Evolutionary conservation across 768 basidiomycete genomes (phyloP), one percentile per base, ranked within the genome.

Genomic region (Suillus occidentalis): DNA sequence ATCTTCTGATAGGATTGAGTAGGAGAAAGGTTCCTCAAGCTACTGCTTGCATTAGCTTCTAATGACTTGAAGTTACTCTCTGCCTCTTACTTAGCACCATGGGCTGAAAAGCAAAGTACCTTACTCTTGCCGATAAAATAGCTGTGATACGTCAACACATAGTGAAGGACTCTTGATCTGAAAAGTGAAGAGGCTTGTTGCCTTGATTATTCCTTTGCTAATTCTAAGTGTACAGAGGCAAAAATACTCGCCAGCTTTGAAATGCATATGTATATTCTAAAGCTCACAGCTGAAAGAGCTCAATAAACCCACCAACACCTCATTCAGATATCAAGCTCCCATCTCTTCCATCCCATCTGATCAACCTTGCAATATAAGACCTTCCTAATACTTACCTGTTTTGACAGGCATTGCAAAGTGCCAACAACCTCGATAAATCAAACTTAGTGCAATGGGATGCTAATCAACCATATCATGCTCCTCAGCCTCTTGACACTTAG

Each of bases 351-450:
- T 25, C 47, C 6, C 0, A 49, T 49, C 22, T 47, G 20, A 47
- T 61, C 43, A 61, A 36, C 25, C 60, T 61, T 6, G 28, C 60
- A 28, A 61, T 6, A 25, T 3, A n/a, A 16, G 37, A 42, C 49
- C 63, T 64, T 43, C 57, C 58, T 14, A 37, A 64, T 47, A 45
- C 39, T 13, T 58, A 58, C 42, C 63, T 60, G 6, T 64, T 60
- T 22, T 31, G 36, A 37, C 18, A 64, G 37, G 57, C 58, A 25
- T 59, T 22, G 28, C 42, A 60, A 22, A 60, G 63, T 14, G 42
- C 60, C 16, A 43, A 64, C 43, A 39, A 40, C 28, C 34, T 64
- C 7, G 43, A 64, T 2, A 36, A 64, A 61, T 64, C 45, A 10
- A n/a, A 61, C 13, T 31, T 61, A 4, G 12, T 8, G 1, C 45